Evolutionary conservation across 768 basidiomycete species (phyloP).

Genomic region (Sporobolomyces pararoseus): DNA sequence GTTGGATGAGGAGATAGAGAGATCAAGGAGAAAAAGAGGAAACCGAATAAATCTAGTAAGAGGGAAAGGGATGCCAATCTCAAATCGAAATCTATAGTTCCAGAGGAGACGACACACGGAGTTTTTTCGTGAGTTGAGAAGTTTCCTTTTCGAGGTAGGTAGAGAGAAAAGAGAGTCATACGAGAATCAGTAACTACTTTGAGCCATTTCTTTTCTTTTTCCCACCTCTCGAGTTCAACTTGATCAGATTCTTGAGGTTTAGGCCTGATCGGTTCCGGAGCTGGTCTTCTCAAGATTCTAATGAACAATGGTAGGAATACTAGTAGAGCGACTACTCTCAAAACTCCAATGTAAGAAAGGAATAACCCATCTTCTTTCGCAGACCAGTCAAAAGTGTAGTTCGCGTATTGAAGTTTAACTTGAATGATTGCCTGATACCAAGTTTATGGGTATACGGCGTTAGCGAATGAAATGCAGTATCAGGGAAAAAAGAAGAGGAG

Average conservation of each 20-base stretch:
- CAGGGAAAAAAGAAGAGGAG: not conserved
- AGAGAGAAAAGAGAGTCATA: not conserved
- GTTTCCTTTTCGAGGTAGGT: not conserved
- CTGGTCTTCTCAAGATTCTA: slow-evolving; percentile 23
- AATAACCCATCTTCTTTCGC: slow-evolving; percentile 38
- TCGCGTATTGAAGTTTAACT: slow-evolving; percentile 39
- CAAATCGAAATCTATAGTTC: slow-evolving; percentile 44
- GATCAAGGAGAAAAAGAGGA: slow-evolving; percentile 18
- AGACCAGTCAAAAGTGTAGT: slow-evolving; percentile 42
- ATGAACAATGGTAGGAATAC: slow-evolving; percentile 42
- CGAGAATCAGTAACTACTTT: slow-evolving; percentile 37
- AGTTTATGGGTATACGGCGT: too few relatives aligned
- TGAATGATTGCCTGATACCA: slow-evolving; percentile 18
- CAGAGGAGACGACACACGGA: too few relatives aligned
- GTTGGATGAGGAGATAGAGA: slow-evolving; percentile 24
- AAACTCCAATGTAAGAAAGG: slow-evolving; percentile 40
- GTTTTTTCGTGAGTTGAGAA: too few relatives aligned
- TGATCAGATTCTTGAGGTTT: not conserved
- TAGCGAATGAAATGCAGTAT: not conserved
- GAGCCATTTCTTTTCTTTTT: slow-evolving; percentile 37
- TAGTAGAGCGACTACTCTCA: slow-evolving; percentile 41
- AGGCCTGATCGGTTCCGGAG: slow-evolving; percentile 6
- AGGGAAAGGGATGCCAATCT: slow-evolving; percentile 40
- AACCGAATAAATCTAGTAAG: slow-evolving; percentile 35
- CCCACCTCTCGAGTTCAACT: slow-evolving; percentile 14